Base-by-base conservation (phyloP, 768 basidiomycete species). In the Boletus huronensis region DNA sequence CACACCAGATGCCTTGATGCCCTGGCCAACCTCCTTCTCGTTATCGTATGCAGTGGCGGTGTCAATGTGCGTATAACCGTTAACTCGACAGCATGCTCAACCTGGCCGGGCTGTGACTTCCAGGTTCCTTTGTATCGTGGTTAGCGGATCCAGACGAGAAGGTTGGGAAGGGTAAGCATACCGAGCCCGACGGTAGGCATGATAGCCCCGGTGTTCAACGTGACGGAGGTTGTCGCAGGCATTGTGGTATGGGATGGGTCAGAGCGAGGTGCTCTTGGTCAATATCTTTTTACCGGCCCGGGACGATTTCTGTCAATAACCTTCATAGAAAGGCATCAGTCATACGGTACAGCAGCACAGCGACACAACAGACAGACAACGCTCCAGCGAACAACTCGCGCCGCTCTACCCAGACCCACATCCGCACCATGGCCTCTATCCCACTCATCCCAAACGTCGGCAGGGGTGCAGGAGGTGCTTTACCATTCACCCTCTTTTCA, bases 181-280 rank as follows among this genome's bases (percentile, higher is more conserved):
- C 84, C 85, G 50, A 89, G 79, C 40, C 84, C 85, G 48, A 90
- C 74, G 35, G 35, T 17, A 36, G 17, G 17, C 35, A 36, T 91
- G 63, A 81, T 75, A 45, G 81, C 81, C 28, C 88, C 87, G 21
- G 85, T 89, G 77, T 88, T 90, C 62, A 91, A 81, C 57, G 78
- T 87, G 46, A 83, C 74, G 32, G 72, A 67, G 38, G 57, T 74
- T 42, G 69, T 71, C 26, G 77, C 75, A 59, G 81, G 79, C 82
- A 84, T 51, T 44, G 43, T 2, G 10, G 21, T 34, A 29, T 14
- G 23, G 6, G 40, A 51, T 19, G 42, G 7, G 10, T 10, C 9
- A 32, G 11, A 39, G 6, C 1, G 34, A 23, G 3, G 5, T 7
- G 13, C 3, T n/a, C n/a, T n/a, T n/a, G n/a, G n/a, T n/a, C n/a